These are phyloP conservation scores for Endoconidiophora polonica DNA, from an alignment of 2,329 filamentous ascomycete species.

Conservation along the genomic window DNA sequence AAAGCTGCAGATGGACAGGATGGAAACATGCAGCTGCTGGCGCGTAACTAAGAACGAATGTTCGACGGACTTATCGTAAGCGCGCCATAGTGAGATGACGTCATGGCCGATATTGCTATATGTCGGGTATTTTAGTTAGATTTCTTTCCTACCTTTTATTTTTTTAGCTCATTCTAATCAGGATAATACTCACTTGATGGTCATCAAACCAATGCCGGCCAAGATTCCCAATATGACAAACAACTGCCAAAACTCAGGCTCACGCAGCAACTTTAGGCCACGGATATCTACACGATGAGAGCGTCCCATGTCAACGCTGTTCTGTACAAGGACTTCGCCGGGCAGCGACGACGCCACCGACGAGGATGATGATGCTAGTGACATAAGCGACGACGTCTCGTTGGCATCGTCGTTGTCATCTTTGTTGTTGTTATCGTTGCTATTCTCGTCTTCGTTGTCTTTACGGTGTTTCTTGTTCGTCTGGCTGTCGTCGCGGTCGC, in stretches of 20 bases:
- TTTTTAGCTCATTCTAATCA: background rate
- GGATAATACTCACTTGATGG: slow-evolving; percentile 64
- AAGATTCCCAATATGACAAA: slow-evolving; percentile 80
- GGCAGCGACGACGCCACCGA: slow-evolving; percentile 36
- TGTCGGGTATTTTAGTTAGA: slow-evolving; percentile 5
- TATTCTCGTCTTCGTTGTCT: background rate
- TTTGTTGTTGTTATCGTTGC: slow-evolving; percentile 16
- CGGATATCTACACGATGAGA: slow-evolving; percentile 81
- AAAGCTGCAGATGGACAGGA: slow-evolving; percentile 81
- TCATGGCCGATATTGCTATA: slow-evolving; percentile 88
- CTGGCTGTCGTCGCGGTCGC: slow-evolving; percentile 19
- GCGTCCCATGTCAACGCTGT: slow-evolving; percentile 53
- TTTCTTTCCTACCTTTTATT: background rate
- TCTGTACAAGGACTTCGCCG: slow-evolving; percentile 35
- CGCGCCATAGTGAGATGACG: slow-evolving; percentile 72
- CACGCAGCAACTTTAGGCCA: slow-evolving; percentile 56
- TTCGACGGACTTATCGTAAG: slow-evolving; percentile 58
- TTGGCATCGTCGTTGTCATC: slow-evolving; percentile 32
- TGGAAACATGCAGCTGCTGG: slow-evolving; percentile 85
- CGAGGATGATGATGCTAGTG: slow-evolving; percentile 18
- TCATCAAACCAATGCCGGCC: slow-evolving; percentile 90
- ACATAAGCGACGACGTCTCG: slow-evolving; percentile 71
- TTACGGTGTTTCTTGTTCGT: background rate
- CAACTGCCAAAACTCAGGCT: slow-evolving; percentile 75
- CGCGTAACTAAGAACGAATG: slow-evolving; percentile 60